phyloP scores from a whole-genome alignment of 495 filamentous ascomycete species.

The Aspergillus wentii region DNA sequence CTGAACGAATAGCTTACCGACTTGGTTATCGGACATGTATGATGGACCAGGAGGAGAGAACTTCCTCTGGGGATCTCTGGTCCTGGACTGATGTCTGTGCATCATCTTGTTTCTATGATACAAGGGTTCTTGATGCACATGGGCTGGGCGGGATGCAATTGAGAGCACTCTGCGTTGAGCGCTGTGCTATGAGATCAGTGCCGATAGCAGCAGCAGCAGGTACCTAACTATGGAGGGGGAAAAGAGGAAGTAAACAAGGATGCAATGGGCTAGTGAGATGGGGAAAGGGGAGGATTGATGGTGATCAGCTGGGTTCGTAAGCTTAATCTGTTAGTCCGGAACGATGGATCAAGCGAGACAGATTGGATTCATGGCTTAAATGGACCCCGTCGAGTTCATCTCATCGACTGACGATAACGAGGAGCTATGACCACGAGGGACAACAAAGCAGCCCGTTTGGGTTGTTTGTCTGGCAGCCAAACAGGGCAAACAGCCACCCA shows the following conservation, averaged over 20 bases:
- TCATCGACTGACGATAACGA: too few relatives aligned
- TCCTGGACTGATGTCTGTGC: slow-evolving; percentile 27
- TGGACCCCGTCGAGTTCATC: too few relatives aligned
- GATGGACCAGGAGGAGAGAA: slow-evolving; percentile 67
- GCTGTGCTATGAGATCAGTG: slow-evolving; percentile 12
- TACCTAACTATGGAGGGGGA: not conserved
- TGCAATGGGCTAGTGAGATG: slow-evolving; percentile 10
- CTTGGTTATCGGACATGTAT: slow-evolving; percentile 84
- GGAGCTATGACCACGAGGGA: too few relatives aligned
- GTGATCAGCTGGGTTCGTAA: not conserved
- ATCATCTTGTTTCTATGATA: slow-evolving; percentile 25
- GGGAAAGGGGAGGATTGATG: not conserved
- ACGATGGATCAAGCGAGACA: too few relatives aligned
- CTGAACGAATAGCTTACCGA: slow-evolving; percentile 61
- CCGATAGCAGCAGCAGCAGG: too few relatives aligned
- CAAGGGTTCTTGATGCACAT: too few relatives aligned
- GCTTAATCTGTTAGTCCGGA: too few relatives aligned
- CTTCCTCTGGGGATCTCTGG: slow-evolving; percentile 48
- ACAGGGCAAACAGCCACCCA: too few relatives aligned
- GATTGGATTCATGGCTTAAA: too few relatives aligned
- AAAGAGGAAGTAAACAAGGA: slow-evolving; percentile 3
- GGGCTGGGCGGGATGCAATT: slow-evolving; percentile 5
- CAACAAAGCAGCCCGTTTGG: too few relatives aligned
- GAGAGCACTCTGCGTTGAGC: slow-evolving; percentile 9
- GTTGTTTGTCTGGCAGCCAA: too few relatives aligned